Evolutionary conservation across 495 filamentous ascomycete genomes (phyloP).

Genomic region (Friedmanniomyces endolithicus): DNA sequence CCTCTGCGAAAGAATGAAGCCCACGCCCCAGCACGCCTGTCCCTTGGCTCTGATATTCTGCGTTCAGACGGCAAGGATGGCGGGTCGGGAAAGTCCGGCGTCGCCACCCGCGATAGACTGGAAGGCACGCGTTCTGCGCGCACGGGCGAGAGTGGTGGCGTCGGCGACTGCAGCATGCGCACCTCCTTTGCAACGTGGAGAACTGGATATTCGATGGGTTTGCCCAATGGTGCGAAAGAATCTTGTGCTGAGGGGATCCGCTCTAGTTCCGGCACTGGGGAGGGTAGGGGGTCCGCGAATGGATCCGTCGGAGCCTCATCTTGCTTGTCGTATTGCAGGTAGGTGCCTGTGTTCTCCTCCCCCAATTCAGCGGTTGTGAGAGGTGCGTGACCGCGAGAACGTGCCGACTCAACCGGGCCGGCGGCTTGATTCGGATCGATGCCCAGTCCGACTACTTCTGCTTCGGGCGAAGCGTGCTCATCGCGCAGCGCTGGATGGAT

Average conservation of each 20-base stretch:
- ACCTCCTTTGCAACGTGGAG: constrained; percentile 35
- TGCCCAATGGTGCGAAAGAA: constrained; percentile 18
- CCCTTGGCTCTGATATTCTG: constrained; percentile 35
- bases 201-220: constrained; percentile 35
- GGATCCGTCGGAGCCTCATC: constrained; percentile 7
- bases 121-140: constrained; percentile 14
- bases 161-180: constrained; percentile 41
- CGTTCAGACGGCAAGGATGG: constrained; percentile 23
- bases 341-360: constrained; percentile 6
- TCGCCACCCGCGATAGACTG: constrained; percentile 7
- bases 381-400: neutral
- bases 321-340: constrained; percentile 8
- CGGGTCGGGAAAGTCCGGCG: constrained; percentile 1
- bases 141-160: constrained; percentile 44
- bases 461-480: neutral
- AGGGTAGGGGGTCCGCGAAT: constrained; percentile 17
- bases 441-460: constrained; percentile 9
- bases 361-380: constrained; percentile 10
- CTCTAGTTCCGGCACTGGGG: neutral
- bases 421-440: constrained; percentile 4
- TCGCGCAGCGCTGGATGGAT: constrained; percentile 16
- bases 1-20: constrained; percentile 64
- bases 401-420: neutral
- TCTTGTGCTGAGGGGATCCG: neutral
- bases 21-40: constrained; percentile 37